Percentiles rank a stretch among this genome's conserved stretches.
phyloP scores from a whole-genome alignment of 225 moss, liverwort and hornwort species.

The Bryoerythrophyllum caledonicum region DNA sequence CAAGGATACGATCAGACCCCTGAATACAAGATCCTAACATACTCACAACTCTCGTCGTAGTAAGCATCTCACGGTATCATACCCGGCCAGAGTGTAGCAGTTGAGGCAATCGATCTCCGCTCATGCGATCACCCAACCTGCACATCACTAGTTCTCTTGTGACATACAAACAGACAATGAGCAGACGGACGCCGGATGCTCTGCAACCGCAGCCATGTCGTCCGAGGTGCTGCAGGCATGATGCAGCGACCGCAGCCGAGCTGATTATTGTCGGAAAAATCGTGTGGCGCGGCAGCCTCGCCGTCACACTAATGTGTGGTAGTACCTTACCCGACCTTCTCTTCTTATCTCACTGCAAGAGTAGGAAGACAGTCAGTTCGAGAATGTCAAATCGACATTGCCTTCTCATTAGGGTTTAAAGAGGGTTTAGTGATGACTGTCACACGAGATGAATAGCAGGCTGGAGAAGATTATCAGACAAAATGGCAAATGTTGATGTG shows the following conservation, averaged over 20 bases:
- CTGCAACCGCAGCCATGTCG: neutral
- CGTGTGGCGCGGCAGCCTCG: neutral
- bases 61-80: neutral
- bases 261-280: constrained; percentile 21
- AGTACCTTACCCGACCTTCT: neutral
- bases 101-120: neutral
- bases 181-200: neutral
- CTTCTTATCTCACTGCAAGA: neutral
- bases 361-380: neutral
- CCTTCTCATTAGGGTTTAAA: too few species aligned
- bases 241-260: neutral
- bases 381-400: neutral
- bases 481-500: neutral
- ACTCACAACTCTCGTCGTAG: neutral
- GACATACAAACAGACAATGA: neutral
- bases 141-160: neutral
- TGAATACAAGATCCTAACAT: neutral
- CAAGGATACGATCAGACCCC: constrained; percentile 21
- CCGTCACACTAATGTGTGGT: neutral
- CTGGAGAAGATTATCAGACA: neutral
- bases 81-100: neutral
- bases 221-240: neutral
- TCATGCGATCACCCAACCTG: neutral
- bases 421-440: neutral
- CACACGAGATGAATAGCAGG: neutral